Evolutionary conservation across 2,329 filamentous ascomycete species (phyloP).

Genomic region (Pseudohalonectria lignicola): DNA sequence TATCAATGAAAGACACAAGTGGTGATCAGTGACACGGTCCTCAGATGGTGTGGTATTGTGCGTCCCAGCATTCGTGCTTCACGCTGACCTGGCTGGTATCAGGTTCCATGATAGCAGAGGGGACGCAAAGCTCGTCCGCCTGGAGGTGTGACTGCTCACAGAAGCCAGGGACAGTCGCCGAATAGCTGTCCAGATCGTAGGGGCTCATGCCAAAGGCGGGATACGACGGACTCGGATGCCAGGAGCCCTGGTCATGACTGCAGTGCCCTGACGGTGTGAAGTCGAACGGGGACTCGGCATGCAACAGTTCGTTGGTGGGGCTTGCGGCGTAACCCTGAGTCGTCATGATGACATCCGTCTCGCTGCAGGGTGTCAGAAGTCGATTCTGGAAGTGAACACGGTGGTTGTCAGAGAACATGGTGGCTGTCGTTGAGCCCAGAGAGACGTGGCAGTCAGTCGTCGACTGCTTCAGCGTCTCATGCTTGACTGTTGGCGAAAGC

Average conservation of each 20-base stretch:
- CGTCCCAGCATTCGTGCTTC: constrained; percentile 24
- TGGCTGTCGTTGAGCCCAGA: constrained; percentile 15
- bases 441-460: constrained; percentile 8
- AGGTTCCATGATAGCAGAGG: constrained; percentile 13
- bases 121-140: constrained; percentile 13
- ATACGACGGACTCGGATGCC: constrained; percentile 13
- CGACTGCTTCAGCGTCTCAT: too few species aligned
- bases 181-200: constrained; percentile 26
- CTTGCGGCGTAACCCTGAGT: constrained; percentile 18
- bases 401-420: constrained; percentile 17
- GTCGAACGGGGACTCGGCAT: constrained; percentile 16
- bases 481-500: constrained; percentile 18
- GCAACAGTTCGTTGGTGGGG: constrained; percentile 19
- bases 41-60: constrained; percentile 5
- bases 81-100: constrained; percentile 17
- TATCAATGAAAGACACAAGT: too few species aligned
- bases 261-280: constrained; percentile 9
- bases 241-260: constrained; percentile 12
- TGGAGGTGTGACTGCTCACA: constrained; percentile 19
- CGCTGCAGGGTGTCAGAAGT: constrained; percentile 43
- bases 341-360: constrained; percentile 27
- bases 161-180: too few species aligned
- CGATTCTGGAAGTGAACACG: constrained; percentile 22
- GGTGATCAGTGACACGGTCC: too few species aligned
- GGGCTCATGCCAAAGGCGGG: constrained; percentile 13